Percentiles rank a stretch among this genome's conserved stretches.
These are phyloP conservation scores for Neurospora sp. DNA, from an alignment of 495 filamentous ascomycete genomes.

Conservation along the genomic window DNA sequence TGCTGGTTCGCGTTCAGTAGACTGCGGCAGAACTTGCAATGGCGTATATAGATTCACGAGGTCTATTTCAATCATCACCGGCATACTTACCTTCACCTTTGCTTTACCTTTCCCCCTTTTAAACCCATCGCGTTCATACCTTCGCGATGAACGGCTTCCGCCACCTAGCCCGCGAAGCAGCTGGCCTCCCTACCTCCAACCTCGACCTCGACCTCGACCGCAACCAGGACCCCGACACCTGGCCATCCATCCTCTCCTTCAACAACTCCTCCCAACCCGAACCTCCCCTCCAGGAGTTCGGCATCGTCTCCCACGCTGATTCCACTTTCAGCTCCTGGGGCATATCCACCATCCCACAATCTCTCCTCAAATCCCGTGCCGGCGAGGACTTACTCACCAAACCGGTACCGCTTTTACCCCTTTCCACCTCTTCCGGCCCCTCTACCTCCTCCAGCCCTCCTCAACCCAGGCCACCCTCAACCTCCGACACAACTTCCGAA, in stretches of 20 bases:
- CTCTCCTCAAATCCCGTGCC: neutral
- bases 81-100: too few relatives aligned
- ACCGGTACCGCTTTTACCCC: neutral
- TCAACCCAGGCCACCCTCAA: too few relatives aligned
- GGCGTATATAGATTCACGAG: fast-evolving
- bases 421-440: neutral
- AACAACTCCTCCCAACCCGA: neutral
- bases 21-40: fast-evolving
- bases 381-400: neutral
- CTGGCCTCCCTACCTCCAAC: neutral
- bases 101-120: too few relatives aligned
- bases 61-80: fast-evolving
- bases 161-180: neutral
- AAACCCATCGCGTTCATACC: neutral
- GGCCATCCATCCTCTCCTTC: neutral
- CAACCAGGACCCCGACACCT: neutral
- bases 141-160: neutral
- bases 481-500: too few relatives aligned
- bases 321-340: neutral
- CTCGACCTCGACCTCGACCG: neutral
- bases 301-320: neutral
- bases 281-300: neutral
- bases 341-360: neutral
- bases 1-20: neutral
- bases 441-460: neutral